Percentiles rank a stretch among this genome's conserved stretches.
phyloP scores from a whole-genome alignment of 768 basidiomycete genomes.

The Lactarius vividus region DNA sequence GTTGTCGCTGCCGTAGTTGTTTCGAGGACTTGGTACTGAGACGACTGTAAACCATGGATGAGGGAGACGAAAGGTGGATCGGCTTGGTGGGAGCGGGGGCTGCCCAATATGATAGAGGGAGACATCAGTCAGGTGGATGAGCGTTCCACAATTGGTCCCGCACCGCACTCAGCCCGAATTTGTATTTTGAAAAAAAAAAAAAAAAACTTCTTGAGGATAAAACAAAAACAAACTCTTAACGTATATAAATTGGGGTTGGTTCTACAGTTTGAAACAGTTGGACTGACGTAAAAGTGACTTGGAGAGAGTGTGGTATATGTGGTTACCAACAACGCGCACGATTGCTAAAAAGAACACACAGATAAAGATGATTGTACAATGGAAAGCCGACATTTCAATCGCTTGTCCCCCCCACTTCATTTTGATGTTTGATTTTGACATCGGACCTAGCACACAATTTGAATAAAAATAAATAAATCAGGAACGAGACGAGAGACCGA shows the following conservation, averaged over 20 bases:
- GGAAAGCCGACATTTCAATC: background rate
- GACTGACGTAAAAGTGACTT: constrained; percentile 5
- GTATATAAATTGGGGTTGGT: no score
- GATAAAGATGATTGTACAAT: constrained; percentile 29
- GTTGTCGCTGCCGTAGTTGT: background rate
- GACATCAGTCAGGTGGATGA: background rate
- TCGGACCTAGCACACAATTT: background rate
- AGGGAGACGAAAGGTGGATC: background rate
- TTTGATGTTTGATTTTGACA: background rate
- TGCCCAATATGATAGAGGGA: background rate
- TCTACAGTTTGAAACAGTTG: no score
- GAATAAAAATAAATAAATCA: background rate
- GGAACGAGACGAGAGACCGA: background rate
- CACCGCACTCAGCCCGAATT: background rate
- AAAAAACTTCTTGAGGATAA: no score
- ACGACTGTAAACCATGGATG: constrained; percentile 5
- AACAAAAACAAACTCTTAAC: background rate
- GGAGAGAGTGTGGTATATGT: background rate
- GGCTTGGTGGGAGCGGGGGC: background rate
- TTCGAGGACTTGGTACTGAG: background rate
- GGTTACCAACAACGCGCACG: constrained; percentile 6
- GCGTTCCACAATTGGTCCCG: background rate
- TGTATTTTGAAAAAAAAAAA: background rate
- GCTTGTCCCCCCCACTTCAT: background rate
- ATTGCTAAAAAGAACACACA: constrained; percentile 6